Percentiles rank a stretch among this genome's conserved stretches.
Conservation (phyloP, 2,329 filamentous ascomycete species). For the Blastomyces percursus region DNA sequence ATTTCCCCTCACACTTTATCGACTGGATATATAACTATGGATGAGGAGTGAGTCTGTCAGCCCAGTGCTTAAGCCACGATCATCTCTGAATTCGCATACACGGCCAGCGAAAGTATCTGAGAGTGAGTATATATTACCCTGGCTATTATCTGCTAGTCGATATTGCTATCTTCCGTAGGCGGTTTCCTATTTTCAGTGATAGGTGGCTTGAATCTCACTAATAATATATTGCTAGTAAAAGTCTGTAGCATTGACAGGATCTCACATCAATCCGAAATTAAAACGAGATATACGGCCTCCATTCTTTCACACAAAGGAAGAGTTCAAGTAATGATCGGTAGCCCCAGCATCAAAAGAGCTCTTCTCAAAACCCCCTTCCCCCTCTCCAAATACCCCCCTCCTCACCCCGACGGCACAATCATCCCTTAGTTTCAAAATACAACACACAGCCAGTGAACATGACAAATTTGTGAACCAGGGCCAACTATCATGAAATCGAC, state of each 20-base stretch:
- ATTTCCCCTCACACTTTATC: constrained; percentile 25
- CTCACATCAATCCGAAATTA: neutral
- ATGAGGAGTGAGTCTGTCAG: constrained; percentile 34
- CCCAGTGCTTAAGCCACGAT: constrained; percentile 49
- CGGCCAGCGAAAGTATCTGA: constrained; percentile 20
- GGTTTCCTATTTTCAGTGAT: neutral
- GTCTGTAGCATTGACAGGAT: neutral
- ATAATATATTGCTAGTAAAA: neutral
- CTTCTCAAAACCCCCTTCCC: neutral
- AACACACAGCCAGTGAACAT: neutral
- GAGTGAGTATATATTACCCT: constrained; percentile 14
- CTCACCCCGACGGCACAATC: neutral
- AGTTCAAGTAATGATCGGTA: neutral
- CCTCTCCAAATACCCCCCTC: neutral
- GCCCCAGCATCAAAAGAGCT: neutral
- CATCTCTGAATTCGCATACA: constrained; percentile 41
- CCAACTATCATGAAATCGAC: neutral
- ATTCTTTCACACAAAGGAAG: neutral
- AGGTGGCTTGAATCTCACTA: neutral
- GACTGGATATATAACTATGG: constrained; percentile 29
- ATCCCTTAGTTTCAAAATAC: neutral
- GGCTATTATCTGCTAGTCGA: constrained; percentile 25
- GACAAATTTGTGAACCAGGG: neutral
- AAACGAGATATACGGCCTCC: neutral
- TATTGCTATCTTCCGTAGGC: neutral